These are phyloP conservation scores for Paraurostyla sp. DNA, from an alignment of 73 alveolate species.

Conservation along the genomic window DNA sequence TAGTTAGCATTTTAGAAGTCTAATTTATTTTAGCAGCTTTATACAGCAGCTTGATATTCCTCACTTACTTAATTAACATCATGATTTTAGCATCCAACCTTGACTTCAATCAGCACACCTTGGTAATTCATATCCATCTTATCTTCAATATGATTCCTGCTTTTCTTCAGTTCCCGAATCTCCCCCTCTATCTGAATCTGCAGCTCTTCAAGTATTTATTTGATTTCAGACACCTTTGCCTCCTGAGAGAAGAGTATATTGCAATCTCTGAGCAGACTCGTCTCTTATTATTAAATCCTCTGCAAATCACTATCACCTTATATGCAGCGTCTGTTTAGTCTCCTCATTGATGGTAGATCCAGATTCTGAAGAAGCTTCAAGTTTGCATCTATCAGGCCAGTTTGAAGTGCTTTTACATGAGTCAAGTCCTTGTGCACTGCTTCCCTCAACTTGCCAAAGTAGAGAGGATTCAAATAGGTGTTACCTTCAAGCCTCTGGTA, in stretches of 20 bases:
- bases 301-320: background rate
- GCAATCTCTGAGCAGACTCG: conserved; percentile 1
- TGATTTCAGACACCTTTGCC: background rate
- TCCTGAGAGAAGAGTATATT: background rate
- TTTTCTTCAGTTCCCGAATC: background rate
- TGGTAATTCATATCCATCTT: background rate
- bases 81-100: background rate
- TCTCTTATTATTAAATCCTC: background rate
- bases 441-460: no score
- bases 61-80: background rate
- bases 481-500: no score
- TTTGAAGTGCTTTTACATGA: no score
- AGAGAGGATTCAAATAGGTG: no score
- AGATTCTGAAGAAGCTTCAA: no score
- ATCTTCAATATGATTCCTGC: no score
- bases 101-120: background rate
- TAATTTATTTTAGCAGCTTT: background rate
- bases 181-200: background rate
- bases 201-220: background rate
- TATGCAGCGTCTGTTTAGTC: background rate
- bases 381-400: no score
- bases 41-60: no score
- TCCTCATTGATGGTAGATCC: background rate
- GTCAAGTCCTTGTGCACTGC: no score
- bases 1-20: background rate